These are phyloP conservation scores for Salvia sclarea DNA, from an alignment of 305 asterid species.

Conservation along the genomic window DNA sequence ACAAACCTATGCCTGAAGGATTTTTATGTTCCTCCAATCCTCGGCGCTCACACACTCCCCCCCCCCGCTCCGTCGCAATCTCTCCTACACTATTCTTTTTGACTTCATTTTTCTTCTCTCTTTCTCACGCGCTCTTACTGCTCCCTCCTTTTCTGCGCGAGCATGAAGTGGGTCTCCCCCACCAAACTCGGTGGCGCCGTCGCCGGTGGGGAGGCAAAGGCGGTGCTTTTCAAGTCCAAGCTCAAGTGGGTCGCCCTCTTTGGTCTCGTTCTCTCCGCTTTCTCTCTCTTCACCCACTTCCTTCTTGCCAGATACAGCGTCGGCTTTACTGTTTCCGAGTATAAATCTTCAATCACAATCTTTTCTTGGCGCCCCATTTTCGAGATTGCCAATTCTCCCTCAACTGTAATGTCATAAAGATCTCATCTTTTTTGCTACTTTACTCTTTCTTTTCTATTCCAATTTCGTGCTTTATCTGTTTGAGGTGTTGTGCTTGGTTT, in stretches of 20 bases:
- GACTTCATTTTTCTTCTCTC: constrained; percentile 23
- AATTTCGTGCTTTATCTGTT: constrained; percentile 10
- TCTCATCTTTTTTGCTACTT: constrained; percentile 31
- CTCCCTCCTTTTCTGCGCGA: constrained; percentile 16
- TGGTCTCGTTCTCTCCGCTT: constrained; percentile 78
- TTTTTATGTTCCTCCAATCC: constrained; percentile 28
- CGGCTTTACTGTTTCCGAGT: constrained; percentile 62
- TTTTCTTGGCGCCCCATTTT: constrained; percentile 94
- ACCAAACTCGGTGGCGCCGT: constrained; percentile 34
- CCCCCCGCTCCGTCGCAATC: constrained; percentile 40
- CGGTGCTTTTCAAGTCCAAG: constrained; percentile 76
- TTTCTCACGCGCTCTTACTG: constrained; percentile 17
- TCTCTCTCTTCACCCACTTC: constrained; percentile 84
- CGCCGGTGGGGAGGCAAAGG: constrained; percentile 60
- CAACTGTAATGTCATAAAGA: constrained; percentile 62
- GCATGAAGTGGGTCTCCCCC: constrained; percentile 65
- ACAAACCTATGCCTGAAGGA: constrained; percentile 39
- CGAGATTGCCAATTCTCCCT: constrained; percentile 59
- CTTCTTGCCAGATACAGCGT: constrained; percentile 83
- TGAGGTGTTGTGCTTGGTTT: constrained; percentile 1
- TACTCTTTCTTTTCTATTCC: constrained; percentile 11
- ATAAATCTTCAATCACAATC: constrained; percentile 79
- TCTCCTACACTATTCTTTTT: not conserved
- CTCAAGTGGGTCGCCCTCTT: constrained; percentile 80
- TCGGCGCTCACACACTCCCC: constrained; percentile 19